phyloP scores from a whole-genome alignment of 2,329 filamentous ascomycete species.

The Neofusicoccum ribis region DNA sequence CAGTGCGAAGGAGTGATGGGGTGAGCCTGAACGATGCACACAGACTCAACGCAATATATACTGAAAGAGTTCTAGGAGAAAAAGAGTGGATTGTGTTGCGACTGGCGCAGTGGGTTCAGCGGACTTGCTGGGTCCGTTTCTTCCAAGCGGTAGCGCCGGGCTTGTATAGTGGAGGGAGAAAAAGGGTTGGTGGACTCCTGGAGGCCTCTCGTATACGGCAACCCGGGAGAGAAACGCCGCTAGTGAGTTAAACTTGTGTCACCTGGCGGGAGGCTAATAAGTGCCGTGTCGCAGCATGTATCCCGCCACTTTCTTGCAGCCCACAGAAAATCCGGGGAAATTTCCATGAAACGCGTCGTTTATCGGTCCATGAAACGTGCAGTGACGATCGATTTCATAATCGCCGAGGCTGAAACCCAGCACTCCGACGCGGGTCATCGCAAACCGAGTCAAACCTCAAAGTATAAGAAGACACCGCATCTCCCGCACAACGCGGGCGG shows the following conservation, averaged over 20 bases:
- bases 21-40: not conserved
- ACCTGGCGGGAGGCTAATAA: not conserved
- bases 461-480: too few relatives aligned
- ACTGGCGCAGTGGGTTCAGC: not conserved
- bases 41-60: slow-evolving; percentile 4
- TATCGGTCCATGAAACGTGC: slow-evolving; percentile 1
- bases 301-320: not conserved
- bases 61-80: not conserved
- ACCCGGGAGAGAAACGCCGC: slow-evolving; percentile 7
- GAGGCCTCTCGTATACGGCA: not conserved
- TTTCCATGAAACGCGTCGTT: not conserved
- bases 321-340: slow-evolving; percentile 4
- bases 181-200: slow-evolving; percentile 4
- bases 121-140: slow-evolving; percentile 10
- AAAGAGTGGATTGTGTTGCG: not conserved
- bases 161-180: not conserved
- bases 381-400: not conserved
- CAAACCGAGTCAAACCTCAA: not conserved
- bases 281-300: not conserved
- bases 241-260: slow-evolving; percentile 1
- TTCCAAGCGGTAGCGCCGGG: slow-evolving; percentile 5
- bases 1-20: not conserved
- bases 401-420: not conserved
- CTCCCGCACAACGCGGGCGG: too few relatives aligned
- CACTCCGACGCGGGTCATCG: not conserved